Evolutionary conservation across 2,329 filamentous ascomycete species (phyloP).

Genomic region (Verticillium longisporum): DNA sequence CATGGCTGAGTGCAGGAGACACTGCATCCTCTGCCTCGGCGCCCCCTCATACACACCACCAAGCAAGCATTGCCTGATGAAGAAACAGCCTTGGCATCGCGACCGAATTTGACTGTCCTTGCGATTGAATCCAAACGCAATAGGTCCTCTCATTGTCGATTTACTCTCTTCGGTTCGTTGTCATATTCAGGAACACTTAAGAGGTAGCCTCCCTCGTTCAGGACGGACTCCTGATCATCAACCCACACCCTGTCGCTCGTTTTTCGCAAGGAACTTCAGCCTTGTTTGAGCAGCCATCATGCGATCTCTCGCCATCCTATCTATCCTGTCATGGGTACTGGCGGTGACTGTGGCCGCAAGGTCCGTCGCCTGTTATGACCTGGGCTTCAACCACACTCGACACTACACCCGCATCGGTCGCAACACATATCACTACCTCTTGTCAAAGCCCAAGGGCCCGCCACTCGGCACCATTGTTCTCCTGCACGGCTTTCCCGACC

Average conservation of each 20-base stretch:
- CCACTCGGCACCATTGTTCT: slow-evolving; percentile 33
- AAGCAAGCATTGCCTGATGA: not conserved
- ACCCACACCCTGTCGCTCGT: not conserved
- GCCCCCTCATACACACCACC: not conserved
- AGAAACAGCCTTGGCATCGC: not conserved
- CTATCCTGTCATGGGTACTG: not conserved
- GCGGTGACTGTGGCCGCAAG: not conserved
- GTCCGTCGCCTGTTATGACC: not conserved
- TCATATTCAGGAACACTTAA: too few species aligned
- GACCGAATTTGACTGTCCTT: not conserved
- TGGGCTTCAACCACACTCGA: not conserved
- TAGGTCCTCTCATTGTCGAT: not conserved
- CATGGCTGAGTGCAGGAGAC: not conserved
- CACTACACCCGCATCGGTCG: slow-evolving; percentile 29
- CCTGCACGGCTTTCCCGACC: slow-evolving; percentile 66
- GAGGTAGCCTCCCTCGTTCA: too few species aligned
- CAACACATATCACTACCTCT: slow-evolving; percentile 35
- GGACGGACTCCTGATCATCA: not conserved
- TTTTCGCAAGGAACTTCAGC: not conserved
- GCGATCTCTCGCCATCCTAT: not conserved
- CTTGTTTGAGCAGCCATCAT: not conserved
- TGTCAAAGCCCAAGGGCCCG: slow-evolving; percentile 32
- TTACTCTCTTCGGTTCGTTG: not conserved
- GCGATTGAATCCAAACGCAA: not conserved
- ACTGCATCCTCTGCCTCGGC: not conserved